These are phyloP conservation scores for Neurospora sp. DNA, from an alignment of 495 filamentous ascomycete species.

Conservation along the genomic window DNA sequence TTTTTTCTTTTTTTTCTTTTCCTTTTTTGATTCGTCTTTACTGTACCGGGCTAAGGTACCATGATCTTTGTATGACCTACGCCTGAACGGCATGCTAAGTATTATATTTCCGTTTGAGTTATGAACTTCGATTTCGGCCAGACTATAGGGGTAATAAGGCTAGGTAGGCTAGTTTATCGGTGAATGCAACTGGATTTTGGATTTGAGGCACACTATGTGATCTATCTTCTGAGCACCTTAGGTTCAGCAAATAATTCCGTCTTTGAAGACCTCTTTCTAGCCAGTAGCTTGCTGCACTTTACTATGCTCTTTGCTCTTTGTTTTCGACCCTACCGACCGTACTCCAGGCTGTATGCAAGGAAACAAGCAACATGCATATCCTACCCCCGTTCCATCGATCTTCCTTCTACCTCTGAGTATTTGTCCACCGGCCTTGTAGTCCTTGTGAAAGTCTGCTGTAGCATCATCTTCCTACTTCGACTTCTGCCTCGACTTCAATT, in stretches of 20 bases:
- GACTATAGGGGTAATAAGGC: too few relatives aligned
- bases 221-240: neutral
- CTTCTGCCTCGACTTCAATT: neutral
- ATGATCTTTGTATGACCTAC: too few relatives aligned
- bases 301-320: neutral
- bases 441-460: neutral
- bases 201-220: too few relatives aligned
- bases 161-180: too few relatives aligned
- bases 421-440: neutral
- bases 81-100: too few relatives aligned
- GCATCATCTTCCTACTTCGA: neutral
- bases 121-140: too few relatives aligned
- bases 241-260: neutral
- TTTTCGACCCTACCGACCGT: neutral
- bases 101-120: too few relatives aligned
- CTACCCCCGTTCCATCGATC: neutral
- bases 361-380: neutral
- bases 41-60: too few relatives aligned
- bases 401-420: neutral
- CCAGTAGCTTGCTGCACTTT: neutral
- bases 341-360: neutral
- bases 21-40: too few relatives aligned
- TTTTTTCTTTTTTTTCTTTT: too few relatives aligned
- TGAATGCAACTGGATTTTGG: too few relatives aligned
- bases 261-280: neutral